phyloP scores from a whole-genome alignment of 352 stramenopile species.

The Pythium scleroteichum region DNA sequence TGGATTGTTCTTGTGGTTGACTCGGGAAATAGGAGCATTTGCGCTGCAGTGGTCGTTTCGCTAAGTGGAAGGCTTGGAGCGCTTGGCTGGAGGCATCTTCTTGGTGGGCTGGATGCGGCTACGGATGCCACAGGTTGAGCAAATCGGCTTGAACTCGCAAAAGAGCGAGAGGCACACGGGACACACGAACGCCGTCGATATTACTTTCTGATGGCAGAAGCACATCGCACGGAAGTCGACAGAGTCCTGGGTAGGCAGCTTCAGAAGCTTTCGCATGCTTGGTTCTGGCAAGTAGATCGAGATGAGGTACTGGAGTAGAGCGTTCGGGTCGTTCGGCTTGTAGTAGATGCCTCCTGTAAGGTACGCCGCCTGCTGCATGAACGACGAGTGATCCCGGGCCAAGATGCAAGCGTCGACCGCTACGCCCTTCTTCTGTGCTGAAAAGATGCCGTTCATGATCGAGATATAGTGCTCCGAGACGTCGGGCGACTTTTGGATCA shows the following conservation, averaged over 20 bases:
- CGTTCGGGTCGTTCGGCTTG: conserved; percentile 68
- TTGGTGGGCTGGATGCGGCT: conserved; percentile 79
- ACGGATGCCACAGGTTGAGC: conserved; percentile 85
- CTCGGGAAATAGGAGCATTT: no score
- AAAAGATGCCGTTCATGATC: conserved; percentile 91
- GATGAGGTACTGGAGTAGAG: conserved; percentile 83
- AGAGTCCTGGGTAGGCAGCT: conserved; percentile 81
- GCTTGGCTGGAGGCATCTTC: conserved; percentile 58
- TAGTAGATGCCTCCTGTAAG: conserved; percentile 88
- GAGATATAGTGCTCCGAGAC: conserved; percentile 89
- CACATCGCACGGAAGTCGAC: conserved; percentile 90
- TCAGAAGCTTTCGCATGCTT: conserved; percentile 77
- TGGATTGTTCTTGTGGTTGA: conserved; percentile 34
- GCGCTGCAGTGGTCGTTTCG: conserved; percentile 14
- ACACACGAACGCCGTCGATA: conserved; percentile 84
- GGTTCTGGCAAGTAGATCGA: conserved; percentile 85
- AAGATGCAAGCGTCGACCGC: conserved; percentile 84
- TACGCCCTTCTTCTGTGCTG: conserved; percentile 85
- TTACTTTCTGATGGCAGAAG: conserved; percentile 86
- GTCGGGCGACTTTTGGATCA: conserved; percentile 82
- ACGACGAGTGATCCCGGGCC: conserved; percentile 71
- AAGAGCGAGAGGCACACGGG: conserved; percentile 88
- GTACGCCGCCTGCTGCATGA: conserved; percentile 88
- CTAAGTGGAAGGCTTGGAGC: conserved; percentile 17
- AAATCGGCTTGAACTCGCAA: conserved; percentile 86